Percentiles rank a stretch among this genome's conserved stretches.
phyloP scores from a whole-genome alignment of 768 basidiomycete genomes.

The Hydnum rufescens region DNA sequence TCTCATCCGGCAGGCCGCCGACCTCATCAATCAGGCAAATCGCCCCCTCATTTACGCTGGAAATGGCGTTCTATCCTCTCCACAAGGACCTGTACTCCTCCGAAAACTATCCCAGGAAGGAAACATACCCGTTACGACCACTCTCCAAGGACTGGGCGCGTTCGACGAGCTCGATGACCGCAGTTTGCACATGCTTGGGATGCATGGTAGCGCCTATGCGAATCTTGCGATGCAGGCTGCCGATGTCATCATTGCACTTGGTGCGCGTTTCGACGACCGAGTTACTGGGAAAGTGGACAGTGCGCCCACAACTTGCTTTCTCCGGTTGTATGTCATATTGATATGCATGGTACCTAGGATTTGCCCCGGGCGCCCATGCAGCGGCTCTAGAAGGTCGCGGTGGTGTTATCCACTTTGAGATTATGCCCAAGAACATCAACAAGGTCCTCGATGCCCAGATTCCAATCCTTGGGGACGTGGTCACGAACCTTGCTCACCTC shows the following conservation, averaged over 20 bases:
- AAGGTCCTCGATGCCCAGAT: slow-evolving; percentile 93
- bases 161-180: slow-evolving; percentile 77
- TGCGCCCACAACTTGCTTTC: slow-evolving; percentile 9
- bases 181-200: slow-evolving; percentile 93
- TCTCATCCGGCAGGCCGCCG: slow-evolving; percentile 66
- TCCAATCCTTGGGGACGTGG: slow-evolving; percentile 86
- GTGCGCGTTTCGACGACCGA: slow-evolving; percentile 93
- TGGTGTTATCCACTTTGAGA: slow-evolving; percentile 98
- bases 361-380: slow-evolving; percentile 76
- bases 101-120: slow-evolving; percentile 58
- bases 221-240: slow-evolving; percentile 96
- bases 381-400: slow-evolving; percentile 75
- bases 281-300: slow-evolving; percentile 76
- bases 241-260: slow-evolving; percentile 93
- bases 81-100: slow-evolving; percentile 66
- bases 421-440: slow-evolving; percentile 96
- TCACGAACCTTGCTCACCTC: slow-evolving; percentile 58
- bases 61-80: slow-evolving; percentile 67
- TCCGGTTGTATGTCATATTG: not conserved
- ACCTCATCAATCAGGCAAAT: slow-evolving; percentile 79
- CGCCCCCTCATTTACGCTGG: slow-evolving; percentile 87
- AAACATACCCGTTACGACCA: slow-evolving; percentile 94
- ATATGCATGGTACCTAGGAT: slow-evolving; percentile 21
- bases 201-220: slow-evolving; percentile 96
- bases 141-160: slow-evolving; percentile 84